Evolutionary conservation across 768 basidiomycete genomes (phyloP).

Genomic region (Russula lepida): DNA sequence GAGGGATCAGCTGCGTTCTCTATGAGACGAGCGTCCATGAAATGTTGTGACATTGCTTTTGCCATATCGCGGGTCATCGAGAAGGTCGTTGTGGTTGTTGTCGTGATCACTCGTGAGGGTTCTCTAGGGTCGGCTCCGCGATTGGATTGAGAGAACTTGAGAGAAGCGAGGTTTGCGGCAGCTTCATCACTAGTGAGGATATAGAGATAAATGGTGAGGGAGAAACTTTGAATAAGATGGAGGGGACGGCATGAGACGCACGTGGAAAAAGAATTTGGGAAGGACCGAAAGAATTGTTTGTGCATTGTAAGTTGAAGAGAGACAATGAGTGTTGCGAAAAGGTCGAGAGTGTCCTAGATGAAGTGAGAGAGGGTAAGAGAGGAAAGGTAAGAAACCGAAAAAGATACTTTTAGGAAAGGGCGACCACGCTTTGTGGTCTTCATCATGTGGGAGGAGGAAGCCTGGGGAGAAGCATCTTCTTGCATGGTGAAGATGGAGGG

Average conservation of each 20-base stretch:
- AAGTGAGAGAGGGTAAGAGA: not conserved
- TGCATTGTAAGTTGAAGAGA: conserved; percentile 83
- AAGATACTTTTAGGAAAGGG: conserved; percentile 79
- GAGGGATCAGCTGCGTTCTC: conserved; percentile 91
- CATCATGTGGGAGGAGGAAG: conserved; percentile 90
- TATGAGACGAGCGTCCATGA: conserved; percentile 97
- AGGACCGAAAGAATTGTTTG: conserved; percentile 94
- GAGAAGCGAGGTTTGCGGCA: conserved; percentile 81
- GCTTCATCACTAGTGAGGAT: conserved; percentile 76
- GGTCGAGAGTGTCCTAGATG: conserved; percentile 88
- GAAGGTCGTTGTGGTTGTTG: conserved; percentile 98
- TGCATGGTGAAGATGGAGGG: conserved; percentile 30
- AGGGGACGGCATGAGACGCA: conserved; percentile 35
- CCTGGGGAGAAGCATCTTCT: conserved; percentile 36
- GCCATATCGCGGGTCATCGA: conserved; percentile 99
- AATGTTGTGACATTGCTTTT: conserved; percentile 98
- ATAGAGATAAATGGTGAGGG: not conserved
- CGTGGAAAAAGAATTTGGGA: conserved; percentile 94
- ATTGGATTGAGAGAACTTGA: conserved; percentile 99
- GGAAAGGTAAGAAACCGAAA: conserved; percentile 8
- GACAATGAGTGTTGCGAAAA: conserved; percentile 94
- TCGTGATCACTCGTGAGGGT: conserved; percentile 95
- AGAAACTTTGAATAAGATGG: conserved; percentile 9
- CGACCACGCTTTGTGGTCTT: conserved; percentile 95
- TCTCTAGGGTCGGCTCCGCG: conserved; percentile 98